These are phyloP conservation scores for Cercospora sesami DNA, from an alignment of 2,329 filamentous ascomycete genomes.

Conservation along the genomic window DNA sequence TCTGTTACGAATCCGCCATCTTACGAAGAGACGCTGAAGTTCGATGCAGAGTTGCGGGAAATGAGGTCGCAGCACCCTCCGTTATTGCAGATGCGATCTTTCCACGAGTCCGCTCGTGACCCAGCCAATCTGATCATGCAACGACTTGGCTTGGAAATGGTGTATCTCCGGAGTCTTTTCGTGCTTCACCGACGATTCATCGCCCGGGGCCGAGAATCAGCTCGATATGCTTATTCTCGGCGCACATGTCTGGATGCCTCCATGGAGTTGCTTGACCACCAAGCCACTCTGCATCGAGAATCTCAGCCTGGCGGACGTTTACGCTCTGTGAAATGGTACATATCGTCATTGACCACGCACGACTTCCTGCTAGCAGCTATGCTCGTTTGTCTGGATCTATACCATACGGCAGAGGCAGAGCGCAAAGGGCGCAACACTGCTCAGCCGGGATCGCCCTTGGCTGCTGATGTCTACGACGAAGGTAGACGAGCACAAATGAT, in stretches of 20 bases:
- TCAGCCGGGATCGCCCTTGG: conserved; percentile 29
- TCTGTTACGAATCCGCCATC: conserved; percentile 60
- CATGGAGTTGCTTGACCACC: conserved; percentile 74
- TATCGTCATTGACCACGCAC: conserved; percentile 74
- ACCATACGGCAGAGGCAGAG: conserved; percentile 60
- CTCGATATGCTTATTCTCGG: conserved; percentile 80
- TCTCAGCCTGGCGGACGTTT: conserved; percentile 71
- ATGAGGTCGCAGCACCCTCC: conserved; percentile 69
- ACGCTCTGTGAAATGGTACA: conserved; percentile 72
- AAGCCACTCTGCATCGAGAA: conserved; percentile 73
- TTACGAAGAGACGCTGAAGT: conserved; percentile 62
- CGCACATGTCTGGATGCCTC: conserved; percentile 83
- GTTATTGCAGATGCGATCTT: conserved; percentile 71
- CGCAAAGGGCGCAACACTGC: conserved; percentile 38
- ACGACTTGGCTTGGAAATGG: conserved; percentile 76
- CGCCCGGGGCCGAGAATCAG: conserved; percentile 71
- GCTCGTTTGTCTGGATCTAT: conserved; percentile 78
- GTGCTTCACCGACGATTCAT: conserved; percentile 88
- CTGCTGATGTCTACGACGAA: conserved; percentile 45
- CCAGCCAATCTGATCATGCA: conserved; percentile 70
- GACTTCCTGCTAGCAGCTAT: conserved; percentile 87
- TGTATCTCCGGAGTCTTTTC: conserved; percentile 87
- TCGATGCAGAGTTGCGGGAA: conserved; percentile 59
- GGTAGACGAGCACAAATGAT: conserved; percentile 71
- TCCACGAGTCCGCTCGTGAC: conserved; percentile 73